Percentiles rank a stretch among this genome's conserved stretches.
These are phyloP conservation scores for Actinomortierella wolfii DNA, from an alignment of 371 early-diverging fungal species.

Conservation along the genomic window DNA sequence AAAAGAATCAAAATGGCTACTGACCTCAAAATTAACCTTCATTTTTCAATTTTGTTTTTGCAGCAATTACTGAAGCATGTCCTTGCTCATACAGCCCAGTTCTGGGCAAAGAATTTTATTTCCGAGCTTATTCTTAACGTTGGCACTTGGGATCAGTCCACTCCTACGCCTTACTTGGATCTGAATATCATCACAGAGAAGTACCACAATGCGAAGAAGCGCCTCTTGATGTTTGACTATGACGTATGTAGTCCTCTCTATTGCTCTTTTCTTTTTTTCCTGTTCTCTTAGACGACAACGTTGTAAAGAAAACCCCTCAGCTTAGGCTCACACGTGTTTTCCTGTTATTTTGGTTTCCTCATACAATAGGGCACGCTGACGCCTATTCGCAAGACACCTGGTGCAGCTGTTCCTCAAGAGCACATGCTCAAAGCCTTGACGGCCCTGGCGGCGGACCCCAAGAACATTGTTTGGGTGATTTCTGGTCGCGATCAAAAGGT, in stretches of 20 bases:
- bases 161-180: slow-evolving; percentile 73
- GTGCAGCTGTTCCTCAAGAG: slow-evolving; percentile 66
- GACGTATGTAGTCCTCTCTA: no score
- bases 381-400: slow-evolving; percentile 72
- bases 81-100: slow-evolving; percentile 84
- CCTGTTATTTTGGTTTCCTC: no score
- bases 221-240: slow-evolving; percentile 87
- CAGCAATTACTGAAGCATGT: slow-evolving; percentile 91
- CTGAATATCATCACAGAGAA: slow-evolving; percentile 44
- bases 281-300: slow-evolving; percentile 11
- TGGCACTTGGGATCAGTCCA: slow-evolving; percentile 56
- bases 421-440: slow-evolving; percentile 69
- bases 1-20: background rate
- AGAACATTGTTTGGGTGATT: slow-evolving; percentile 91
- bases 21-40: slow-evolving; percentile 13
- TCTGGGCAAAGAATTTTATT: slow-evolving; percentile 92
- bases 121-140: slow-evolving; percentile 55
- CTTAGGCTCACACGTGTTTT: no score
- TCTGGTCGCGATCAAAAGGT: slow-evolving; percentile 89
- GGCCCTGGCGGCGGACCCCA: slow-evolving; percentile 72
- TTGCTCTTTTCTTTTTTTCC: no score
- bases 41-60: slow-evolving; percentile 9
- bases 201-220: slow-evolving; percentile 63
- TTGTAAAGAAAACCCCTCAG: no score
- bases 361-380: slow-evolving; percentile 80